Conservation (phyloP, 306 rosid species). For the Ammopiptanthus mongolicus region DNA sequence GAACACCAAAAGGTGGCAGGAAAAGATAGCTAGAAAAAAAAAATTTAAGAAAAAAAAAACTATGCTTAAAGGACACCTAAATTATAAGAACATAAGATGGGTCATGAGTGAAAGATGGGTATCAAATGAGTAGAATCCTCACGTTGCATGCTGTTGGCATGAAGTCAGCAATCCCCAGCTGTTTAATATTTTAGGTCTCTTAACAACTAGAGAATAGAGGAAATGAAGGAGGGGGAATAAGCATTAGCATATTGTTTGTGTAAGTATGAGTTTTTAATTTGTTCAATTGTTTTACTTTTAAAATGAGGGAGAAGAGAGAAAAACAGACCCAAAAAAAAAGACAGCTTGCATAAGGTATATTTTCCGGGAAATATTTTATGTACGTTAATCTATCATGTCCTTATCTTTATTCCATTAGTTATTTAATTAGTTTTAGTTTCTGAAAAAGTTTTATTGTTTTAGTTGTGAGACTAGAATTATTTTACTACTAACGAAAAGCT, state of each 20-base stretch:
- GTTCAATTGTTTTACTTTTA: background rate
- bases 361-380: constrained; percentile 28
- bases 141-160: constrained; percentile 36
- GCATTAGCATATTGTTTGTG: constrained; percentile 17
- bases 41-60: background rate
- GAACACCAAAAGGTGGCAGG: constrained; percentile 12
- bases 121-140: constrained; percentile 24
- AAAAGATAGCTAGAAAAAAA: constrained; percentile 18
- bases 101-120: constrained; percentile 41
- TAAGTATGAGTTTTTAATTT: constrained; percentile 28
- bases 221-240: constrained; percentile 2
- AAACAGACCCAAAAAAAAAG: background rate
- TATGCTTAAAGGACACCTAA: background rate
- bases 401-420: background rate
- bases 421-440: constrained; percentile 22
- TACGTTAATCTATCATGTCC: background rate
- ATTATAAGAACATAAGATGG: constrained; percentile 30
- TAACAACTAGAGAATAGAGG: constrained; percentile 41
- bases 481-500: background rate
- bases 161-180: constrained; percentile 43
- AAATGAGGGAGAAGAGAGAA: background rate
- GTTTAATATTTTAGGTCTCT: constrained; percentile 65
- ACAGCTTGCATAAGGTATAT: constrained; percentile 13
- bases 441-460: background rate
- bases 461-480: no score